A percentile compares a stretch with the other conserved stretches of the same genome.
These are phyloP conservation scores for Solanum chacoense DNA, from an alignment of 305 asterid genomes.

Conservation along the genomic window DNA sequence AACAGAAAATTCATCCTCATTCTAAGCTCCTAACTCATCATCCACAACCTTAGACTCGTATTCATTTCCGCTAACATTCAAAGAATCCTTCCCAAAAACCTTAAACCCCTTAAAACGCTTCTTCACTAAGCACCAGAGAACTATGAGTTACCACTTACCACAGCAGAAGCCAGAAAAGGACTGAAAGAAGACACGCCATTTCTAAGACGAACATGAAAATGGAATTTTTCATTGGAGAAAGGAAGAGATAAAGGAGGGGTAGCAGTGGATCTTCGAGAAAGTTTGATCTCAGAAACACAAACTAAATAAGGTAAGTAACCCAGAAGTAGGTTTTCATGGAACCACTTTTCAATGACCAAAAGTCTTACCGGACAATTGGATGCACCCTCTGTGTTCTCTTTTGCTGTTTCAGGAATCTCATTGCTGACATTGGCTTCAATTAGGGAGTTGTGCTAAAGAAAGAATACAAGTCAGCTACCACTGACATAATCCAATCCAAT, in stretches of 20 bases:
- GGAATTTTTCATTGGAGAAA: background rate
- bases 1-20: constrained; percentile 38
- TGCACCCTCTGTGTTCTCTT: background rate
- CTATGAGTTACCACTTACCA: constrained; percentile 32
- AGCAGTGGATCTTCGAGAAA: constrained; percentile 23
- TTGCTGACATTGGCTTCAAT: background rate
- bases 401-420: background rate
- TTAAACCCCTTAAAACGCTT: constrained; percentile 62
- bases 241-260: constrained; percentile 21
- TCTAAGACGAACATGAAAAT: background rate
- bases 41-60: constrained; percentile 20
- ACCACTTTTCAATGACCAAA: background rate
- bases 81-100: constrained; percentile 31
- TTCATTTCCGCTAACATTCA: constrained; percentile 34
- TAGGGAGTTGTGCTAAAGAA: background rate
- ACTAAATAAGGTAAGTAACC: background rate
- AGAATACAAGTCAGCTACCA: background rate
- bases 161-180: background rate
- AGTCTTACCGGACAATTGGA: background rate
- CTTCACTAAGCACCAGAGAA: constrained; percentile 64
- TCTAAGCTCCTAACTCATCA: constrained; percentile 1
- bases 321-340: background rate
- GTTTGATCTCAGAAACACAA: constrained; percentile 16
- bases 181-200: background rate
- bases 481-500: background rate